Conservation (phyloP, 192 early-diverging fungal genomes). For the Coemansia sp. region DNA sequence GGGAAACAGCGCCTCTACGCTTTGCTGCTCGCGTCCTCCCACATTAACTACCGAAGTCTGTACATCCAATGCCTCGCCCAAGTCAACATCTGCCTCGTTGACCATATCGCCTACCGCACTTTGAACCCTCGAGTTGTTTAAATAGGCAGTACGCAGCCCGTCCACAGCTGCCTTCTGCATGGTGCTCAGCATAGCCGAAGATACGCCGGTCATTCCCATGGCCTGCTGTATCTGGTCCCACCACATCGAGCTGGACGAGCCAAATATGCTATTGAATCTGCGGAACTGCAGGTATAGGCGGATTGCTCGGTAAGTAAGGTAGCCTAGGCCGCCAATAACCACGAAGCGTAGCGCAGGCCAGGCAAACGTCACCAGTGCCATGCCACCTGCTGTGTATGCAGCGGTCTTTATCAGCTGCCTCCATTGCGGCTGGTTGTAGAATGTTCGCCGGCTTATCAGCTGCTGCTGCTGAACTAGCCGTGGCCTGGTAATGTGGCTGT, state of each 20-base stretch:
- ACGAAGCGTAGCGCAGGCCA: conserved; percentile 48
- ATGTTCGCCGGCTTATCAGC: neutral
- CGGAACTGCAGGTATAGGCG: conserved; percentile 13
- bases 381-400: conserved; percentile 28
- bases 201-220: neutral
- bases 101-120: conserved; percentile 2
- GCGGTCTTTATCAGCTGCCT: conserved; percentile 24
- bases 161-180: conserved; percentile 1
- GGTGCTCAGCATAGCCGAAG: neutral
- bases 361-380: conserved; percentile 19
- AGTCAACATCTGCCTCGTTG: neutral
- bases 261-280: neutral
- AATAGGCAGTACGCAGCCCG: conserved; percentile 11
- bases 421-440: conserved; percentile 1
- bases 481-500: too few species aligned
- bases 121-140: neutral
- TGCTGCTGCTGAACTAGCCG: neutral
- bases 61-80: conserved; percentile 31
- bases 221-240: neutral
- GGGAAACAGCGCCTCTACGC: conserved; percentile 33
- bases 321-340: conserved; percentile 33
- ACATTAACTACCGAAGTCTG: conserved; percentile 1
- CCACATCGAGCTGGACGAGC: neutral
- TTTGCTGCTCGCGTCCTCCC: neutral
- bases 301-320: conserved; percentile 19